Percentiles rank a stretch among this genome's conserved stretches.
Evolutionary conservation across 805 yeast species (phyloP).

Genomic region (Metschnikowia lachancei): DNA sequence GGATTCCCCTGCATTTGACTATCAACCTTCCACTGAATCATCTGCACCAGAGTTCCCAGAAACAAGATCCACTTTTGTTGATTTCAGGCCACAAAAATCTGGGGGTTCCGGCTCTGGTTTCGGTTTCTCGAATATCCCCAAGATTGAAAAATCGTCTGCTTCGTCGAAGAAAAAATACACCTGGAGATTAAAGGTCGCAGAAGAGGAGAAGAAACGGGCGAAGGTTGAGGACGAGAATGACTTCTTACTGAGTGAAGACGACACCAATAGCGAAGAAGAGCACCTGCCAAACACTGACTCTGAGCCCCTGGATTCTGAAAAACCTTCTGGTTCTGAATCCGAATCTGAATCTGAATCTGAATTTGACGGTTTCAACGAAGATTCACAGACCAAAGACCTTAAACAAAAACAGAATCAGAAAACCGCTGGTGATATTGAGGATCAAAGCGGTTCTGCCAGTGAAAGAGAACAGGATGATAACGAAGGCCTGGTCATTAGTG

Average conservation of each 20-base stretch:
- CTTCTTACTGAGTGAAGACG: slow-evolving; percentile 42
- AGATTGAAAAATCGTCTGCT: slow-evolving; percentile 33
- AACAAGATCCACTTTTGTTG: slow-evolving; percentile 51
- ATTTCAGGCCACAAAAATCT: slow-evolving; percentile 60
- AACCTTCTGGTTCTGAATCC: neutral
- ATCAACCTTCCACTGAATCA: too few relatives aligned
- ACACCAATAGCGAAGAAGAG: slow-evolving; percentile 25
- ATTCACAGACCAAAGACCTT: neutral
- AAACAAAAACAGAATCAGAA: neutral
- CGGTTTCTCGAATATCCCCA: slow-evolving; percentile 57
- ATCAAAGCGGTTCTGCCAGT: neutral
- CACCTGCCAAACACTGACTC: slow-evolving; percentile 10
- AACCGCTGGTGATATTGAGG: neutral
- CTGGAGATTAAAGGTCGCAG: slow-evolving; percentile 54
- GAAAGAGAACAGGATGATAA: slow-evolving; percentile 21
- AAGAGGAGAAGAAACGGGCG: slow-evolving; percentile 36
- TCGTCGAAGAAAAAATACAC: slow-evolving; percentile 54
- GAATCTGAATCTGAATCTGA: slow-evolving; percentile 16
- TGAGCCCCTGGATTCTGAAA: slow-evolving; percentile 10
- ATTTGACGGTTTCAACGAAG: slow-evolving; percentile 13
- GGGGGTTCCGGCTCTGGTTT: slow-evolving; percentile 69
- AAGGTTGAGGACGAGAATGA: slow-evolving; percentile 61
- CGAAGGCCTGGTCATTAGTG: slow-evolving; percentile 22
- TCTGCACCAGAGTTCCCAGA: slow-evolving; percentile 12
- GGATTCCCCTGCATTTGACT: neutral